Evolutionary conservation across 148 eudicot species (phyloP).

Genomic region (Heliamphora exappendiculata): DNA sequence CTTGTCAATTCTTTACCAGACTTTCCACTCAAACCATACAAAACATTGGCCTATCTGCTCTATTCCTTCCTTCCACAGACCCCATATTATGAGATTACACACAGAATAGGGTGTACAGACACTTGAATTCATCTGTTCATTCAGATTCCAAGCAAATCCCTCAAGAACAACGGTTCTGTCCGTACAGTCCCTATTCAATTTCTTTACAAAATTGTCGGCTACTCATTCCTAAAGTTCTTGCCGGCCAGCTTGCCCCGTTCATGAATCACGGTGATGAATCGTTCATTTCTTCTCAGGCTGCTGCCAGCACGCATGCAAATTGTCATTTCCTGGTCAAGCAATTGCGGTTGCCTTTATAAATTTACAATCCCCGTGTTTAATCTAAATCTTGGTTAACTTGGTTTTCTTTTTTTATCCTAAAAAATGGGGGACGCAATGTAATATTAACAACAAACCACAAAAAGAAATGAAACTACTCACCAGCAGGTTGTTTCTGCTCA

Average conservation of each 20-base stretch:
- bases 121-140: background rate
- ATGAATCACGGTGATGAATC: no score
- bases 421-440: background rate
- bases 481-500: constrained; percentile 92
- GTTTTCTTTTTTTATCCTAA: background rate
- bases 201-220: constrained; percentile 12
- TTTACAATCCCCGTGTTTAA: constrained; percentile 17
- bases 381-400: constrained; percentile 2
- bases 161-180: background rate
- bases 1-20: constrained; percentile 3
- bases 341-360: constrained; percentile 24
- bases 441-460: background rate
- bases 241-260: background rate
- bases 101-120: constrained; percentile 1
- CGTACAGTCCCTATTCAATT: background rate
- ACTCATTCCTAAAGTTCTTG: background rate
- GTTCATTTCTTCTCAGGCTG: constrained; percentile 62
- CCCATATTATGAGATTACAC: constrained; percentile 12
- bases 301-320: constrained; percentile 46
- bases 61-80: constrained; percentile 10
- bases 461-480: constrained; percentile 38
- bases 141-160: background rate
- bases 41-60: constrained; percentile 3
- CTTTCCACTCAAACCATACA: constrained; percentile 2
- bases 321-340: constrained; percentile 59